Conservation (phyloP, 75 land plant genomes). For the Selaginella tamariscina region DNA sequence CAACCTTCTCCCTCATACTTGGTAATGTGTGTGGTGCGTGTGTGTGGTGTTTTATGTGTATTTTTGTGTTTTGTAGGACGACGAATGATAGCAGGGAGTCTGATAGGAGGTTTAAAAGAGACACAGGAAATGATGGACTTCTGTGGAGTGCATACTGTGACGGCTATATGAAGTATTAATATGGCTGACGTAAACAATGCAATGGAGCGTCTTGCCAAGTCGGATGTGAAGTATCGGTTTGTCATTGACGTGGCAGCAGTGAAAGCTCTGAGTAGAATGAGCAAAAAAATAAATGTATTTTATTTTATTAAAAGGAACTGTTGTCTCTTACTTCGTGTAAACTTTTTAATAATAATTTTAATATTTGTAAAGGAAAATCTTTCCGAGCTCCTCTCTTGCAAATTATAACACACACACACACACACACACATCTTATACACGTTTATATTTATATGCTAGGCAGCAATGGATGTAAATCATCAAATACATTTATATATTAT, state of each 20-base stretch:
- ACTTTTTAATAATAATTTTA: too few species aligned
- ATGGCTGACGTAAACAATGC: constrained; percentile 43
- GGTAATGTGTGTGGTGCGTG: constrained; percentile 28
- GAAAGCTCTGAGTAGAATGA: too few species aligned
- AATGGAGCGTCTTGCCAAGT: constrained; percentile 47
- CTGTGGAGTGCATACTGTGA: constrained; percentile 49
- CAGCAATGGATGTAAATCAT: too few species aligned
- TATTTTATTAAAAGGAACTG: too few species aligned
- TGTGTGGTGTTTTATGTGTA: neutral
- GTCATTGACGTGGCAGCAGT: constrained; percentile 85
- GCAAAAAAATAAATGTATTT: too few species aligned
- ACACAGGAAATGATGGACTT: constrained; percentile 70
- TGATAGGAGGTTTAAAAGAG: constrained; percentile 53
- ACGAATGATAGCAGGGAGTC: constrained; percentile 27
- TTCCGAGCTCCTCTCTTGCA: too few species aligned
- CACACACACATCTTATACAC: too few species aligned
- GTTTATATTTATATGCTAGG: too few species aligned
- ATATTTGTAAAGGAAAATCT: too few species aligned
- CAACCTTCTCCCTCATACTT: constrained; percentile 24
- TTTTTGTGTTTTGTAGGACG: neutral
- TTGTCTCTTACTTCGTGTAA: too few species aligned
- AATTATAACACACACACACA: too few species aligned
- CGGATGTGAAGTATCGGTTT: constrained; percentile 73
- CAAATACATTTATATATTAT: too few species aligned
- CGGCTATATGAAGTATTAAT: constrained; percentile 43